Conservation (phyloP, 23 red algal genomes). For the Agarophyton chilense region DNA sequence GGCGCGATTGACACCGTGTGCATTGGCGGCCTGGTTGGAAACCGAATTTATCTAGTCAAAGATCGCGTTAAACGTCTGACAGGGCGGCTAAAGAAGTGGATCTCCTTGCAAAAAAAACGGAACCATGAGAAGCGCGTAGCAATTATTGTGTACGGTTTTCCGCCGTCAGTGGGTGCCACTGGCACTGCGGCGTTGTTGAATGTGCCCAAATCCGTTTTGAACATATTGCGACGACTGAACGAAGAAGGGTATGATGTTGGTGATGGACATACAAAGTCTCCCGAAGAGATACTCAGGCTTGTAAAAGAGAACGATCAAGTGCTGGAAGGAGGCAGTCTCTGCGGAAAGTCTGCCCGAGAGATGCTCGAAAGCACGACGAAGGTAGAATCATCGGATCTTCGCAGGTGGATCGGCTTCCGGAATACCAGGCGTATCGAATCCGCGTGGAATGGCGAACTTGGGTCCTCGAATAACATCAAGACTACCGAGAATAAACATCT, state of each 20-base stretch:
- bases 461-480: slow-evolving; percentile 46
- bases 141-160: slow-evolving; percentile 74
- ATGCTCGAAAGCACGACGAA: slow-evolving; percentile 20
- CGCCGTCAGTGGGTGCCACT: slow-evolving; percentile 64
- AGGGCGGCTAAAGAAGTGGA: slow-evolving; percentile 56
- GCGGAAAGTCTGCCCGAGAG: slow-evolving; percentile 4
- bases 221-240: slow-evolving; percentile 20
- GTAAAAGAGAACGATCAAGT: slow-evolving; percentile 55
- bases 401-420: slow-evolving; percentile 44
- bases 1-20: slow-evolving; percentile 76
- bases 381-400: slow-evolving; percentile 42
- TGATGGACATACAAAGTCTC: slow-evolving; percentile 30
- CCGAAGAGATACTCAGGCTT: slow-evolving; percentile 39
- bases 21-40: slow-evolving; percentile 75
- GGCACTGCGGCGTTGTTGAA: slow-evolving; percentile 79
- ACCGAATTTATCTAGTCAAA: slow-evolving; percentile 59
- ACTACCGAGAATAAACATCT: slow-evolving; percentile 39
- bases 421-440: slow-evolving; percentile 38
- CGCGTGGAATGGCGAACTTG: slow-evolving; percentile 62
- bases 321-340: slow-evolving; percentile 17
- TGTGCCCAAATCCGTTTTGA: slow-evolving; percentile 62
- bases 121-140: slow-evolving; percentile 55
- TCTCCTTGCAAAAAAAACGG: slow-evolving; percentile 28
- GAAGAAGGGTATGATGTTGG: slow-evolving; percentile 71
- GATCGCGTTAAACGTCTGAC: slow-evolving; percentile 63